Conservation (phyloP, 257 asterid species). For the Solanum megistacrolobum region DNA sequence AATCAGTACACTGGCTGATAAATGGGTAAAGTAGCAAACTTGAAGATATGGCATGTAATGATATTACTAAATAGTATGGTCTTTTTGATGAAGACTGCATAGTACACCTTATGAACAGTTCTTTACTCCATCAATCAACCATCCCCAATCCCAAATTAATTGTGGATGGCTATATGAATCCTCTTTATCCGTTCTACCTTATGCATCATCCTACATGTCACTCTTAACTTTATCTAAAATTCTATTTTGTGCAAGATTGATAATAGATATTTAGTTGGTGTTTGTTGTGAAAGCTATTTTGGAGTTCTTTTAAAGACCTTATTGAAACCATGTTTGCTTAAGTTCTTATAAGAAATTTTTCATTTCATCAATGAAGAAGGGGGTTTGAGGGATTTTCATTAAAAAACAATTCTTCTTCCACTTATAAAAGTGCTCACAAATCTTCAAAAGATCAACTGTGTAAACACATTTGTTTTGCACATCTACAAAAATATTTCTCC, state of each 20-base stretch:
- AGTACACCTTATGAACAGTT: neutral
- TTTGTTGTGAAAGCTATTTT: neutral
- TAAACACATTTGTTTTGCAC: neutral
- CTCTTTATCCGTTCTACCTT: neutral
- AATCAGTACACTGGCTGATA: neutral
- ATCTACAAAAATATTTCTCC: neutral
- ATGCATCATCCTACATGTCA: neutral
- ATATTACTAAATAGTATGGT: neutral
- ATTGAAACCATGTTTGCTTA: neutral
- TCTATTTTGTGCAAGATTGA: neutral
- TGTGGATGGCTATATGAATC: neutral
- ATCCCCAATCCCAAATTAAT: neutral
- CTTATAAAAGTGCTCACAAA: neutral
- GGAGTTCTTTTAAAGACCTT: neutral
- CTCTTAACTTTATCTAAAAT: neutral
- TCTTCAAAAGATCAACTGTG: neutral
- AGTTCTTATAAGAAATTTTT: neutral
- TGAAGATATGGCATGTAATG: neutral
- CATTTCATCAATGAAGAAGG: neutral
- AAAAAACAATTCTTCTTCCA: neutral
- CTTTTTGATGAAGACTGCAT: neutral
- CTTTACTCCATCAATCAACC: neutral
- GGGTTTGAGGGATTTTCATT: neutral
- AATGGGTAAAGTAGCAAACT: neutral
- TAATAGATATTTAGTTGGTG: neutral